Evolutionary conservation across 1,139 yeast genomes (phyloP).

Genomic region (Wickerhamomyces sp.): DNA sequence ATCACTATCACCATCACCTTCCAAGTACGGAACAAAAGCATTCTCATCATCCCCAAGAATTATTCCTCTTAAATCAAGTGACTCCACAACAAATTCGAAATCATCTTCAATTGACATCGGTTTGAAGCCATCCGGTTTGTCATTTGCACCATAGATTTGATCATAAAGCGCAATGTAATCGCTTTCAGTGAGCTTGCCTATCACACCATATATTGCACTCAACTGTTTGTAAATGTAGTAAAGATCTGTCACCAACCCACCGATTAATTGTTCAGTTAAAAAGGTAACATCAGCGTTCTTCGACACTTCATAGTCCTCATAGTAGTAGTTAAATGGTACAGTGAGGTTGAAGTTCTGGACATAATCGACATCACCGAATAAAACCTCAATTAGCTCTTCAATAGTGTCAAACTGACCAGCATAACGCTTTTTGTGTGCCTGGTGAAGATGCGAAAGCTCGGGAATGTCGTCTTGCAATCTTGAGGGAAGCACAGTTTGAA

Average conservation of each 20-base stretch:
- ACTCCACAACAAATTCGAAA: background rate
- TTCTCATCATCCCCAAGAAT: too few relatives aligned
- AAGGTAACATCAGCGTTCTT: background rate
- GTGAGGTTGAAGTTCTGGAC: conserved; percentile 5
- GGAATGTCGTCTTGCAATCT: background rate
- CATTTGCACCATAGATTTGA: conserved; percentile 5
- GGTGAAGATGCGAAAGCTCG: background rate
- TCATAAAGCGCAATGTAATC: conserved; percentile 10
- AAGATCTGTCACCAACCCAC: conserved; percentile 5
- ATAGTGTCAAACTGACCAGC: conserved; percentile 4
- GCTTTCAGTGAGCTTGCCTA: conserved; percentile 3
- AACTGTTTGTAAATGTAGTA: conserved; percentile 5
- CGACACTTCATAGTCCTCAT: conserved; percentile 5
- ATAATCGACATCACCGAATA: conserved; percentile 6
- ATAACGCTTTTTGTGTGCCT: background rate
- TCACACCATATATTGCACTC: conserved; percentile 2
- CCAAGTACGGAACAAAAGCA: conserved; percentile 8
- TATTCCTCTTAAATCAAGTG: background rate
- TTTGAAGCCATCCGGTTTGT: background rate
- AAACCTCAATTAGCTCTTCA: conserved; percentile 3
- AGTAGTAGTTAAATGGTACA: conserved; percentile 4
- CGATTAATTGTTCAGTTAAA: conserved; percentile 4
- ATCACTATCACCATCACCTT: conserved; percentile 5
- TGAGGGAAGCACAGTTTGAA: background rate
- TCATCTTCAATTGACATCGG: background rate